Percentiles rank a stretch among this genome's conserved stretches.
phyloP scores from a whole-genome alignment of 2,329 filamentous ascomycete genomes.

The Cadophora luteo-olivacea region DNA sequence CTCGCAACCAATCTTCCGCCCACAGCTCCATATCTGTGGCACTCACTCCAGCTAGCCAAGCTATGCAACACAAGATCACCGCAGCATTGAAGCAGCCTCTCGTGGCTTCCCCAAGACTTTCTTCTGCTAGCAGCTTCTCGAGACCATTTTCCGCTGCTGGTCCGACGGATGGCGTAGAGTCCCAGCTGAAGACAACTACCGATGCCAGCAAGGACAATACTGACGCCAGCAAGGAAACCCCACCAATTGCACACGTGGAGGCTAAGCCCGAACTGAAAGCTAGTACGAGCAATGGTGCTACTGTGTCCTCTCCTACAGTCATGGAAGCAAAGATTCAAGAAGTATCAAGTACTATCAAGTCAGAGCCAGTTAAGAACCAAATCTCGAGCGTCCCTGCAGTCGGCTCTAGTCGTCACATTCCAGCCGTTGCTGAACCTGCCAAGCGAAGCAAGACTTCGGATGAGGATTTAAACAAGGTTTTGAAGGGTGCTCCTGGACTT shows the following conservation, averaged over 20 bases:
- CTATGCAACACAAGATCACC: constrained; percentile 13
- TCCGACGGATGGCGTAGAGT: neutral
- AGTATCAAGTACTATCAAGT: neutral
- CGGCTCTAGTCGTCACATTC: neutral
- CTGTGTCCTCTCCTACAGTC: neutral
- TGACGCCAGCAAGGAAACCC: too few relatives aligned
- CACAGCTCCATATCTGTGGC: neutral
- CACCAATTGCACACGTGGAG: neutral
- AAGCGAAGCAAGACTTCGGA: neutral
- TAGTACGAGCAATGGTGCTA: neutral
- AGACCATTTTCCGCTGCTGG: neutral
- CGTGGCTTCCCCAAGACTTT: neutral
- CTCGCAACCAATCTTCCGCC: neutral
- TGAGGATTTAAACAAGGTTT: neutral
- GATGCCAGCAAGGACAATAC: neutral
- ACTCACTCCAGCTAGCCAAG: neutral
- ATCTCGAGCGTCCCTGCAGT: neutral
- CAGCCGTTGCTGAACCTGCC: neutral
- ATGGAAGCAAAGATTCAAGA: neutral
- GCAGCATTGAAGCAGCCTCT: constrained; percentile 2
- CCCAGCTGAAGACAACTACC: neutral
- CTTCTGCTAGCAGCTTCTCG: neutral
- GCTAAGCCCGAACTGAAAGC: neutral
- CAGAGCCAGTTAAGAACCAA: neutral
- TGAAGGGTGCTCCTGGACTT: constrained; percentile 20